phyloP scores from a whole-genome alignment of 2,329 filamentous ascomycete species.

The Fusarium abutilonis region DNA sequence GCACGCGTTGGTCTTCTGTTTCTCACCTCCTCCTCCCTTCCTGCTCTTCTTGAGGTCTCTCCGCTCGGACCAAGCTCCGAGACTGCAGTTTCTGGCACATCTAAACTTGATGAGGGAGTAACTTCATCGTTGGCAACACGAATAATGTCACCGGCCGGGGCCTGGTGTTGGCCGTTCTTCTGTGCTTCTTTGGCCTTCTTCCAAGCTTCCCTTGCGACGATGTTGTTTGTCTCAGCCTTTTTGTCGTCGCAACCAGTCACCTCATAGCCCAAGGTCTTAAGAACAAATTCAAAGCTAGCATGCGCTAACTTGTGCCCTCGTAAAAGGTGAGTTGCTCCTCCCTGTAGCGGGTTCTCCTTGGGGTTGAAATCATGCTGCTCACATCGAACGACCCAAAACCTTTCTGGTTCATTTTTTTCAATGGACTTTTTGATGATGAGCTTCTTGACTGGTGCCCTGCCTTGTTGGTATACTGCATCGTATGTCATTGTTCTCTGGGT shows the following conservation, averaged over 20 bases:
- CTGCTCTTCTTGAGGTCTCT: neutral
- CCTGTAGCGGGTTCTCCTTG: slow-evolving; percentile 19
- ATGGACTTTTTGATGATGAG: slow-evolving; percentile 22
- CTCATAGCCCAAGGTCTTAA: slow-evolving; percentile 20
- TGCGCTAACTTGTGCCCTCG: slow-evolving; percentile 6
- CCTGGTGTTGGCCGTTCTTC: neutral
- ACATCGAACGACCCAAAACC: slow-evolving; percentile 34
- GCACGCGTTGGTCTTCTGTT: neutral
- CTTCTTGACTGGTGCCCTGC: slow-evolving; percentile 29
- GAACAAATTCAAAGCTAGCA: slow-evolving; percentile 4
- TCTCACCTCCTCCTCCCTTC: neutral
- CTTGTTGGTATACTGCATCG: slow-evolving; percentile 31
- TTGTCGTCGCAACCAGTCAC: slow-evolving; percentile 24
- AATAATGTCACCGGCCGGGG: slow-evolving; percentile 14
- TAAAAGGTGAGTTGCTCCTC: slow-evolving; percentile 15
- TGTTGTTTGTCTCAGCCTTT: slow-evolving; percentile 27
- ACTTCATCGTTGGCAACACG: slow-evolving; percentile 1
- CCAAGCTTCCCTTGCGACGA: slow-evolving; percentile 1
- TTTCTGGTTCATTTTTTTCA: neutral
- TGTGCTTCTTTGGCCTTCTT: slow-evolving; percentile 5
- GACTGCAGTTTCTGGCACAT: neutral
- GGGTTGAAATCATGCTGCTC: slow-evolving; percentile 23
- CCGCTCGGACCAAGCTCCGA: neutral
- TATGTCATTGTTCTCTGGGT: slow-evolving; percentile 24
- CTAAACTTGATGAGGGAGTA: neutral